These are phyloP conservation scores for Clonostachys byssicola DNA, from an alignment of 2,329 filamentous ascomycete genomes.

Conservation along the genomic window DNA sequence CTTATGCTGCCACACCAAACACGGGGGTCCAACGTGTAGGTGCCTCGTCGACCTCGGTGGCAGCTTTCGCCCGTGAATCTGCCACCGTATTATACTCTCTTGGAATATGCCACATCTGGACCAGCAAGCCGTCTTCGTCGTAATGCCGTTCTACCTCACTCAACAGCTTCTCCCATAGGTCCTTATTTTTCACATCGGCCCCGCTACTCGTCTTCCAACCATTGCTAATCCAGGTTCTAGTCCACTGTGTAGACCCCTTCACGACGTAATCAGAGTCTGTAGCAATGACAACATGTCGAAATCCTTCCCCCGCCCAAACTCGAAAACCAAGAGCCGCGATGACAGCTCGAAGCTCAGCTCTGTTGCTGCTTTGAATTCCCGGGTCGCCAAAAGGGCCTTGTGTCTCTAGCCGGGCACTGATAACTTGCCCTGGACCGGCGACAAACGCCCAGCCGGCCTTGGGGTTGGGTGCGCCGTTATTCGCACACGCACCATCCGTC, in stretches of 20 bases:
- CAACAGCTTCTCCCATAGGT: conserved; percentile 47
- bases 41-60: conserved; percentile 6
- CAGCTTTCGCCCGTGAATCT: conserved; percentile 28
- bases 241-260: conserved; percentile 37
- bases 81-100: conserved; percentile 34
- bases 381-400: conserved; percentile 33
- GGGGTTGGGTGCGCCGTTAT: conserved; percentile 30
- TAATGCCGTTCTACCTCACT: conserved; percentile 17
- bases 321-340: conserved; percentile 41
- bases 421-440: conserved; percentile 11
- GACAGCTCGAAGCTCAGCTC: conserved; percentile 51
- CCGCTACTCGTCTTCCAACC: conserved; percentile 32
- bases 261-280: conserved; percentile 49
- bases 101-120: conserved; percentile 43
- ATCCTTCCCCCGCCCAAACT: conserved; percentile 35
- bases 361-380: conserved; percentile 38
- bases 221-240: conserved; percentile 33
- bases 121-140: conserved; percentile 16
- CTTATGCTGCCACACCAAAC: neutral
- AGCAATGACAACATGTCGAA: conserved; percentile 39
- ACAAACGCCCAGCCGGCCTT: conserved; percentile 34
- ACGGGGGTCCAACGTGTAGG: neutral
- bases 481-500: conserved; percentile 39
- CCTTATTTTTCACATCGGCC: conserved; percentile 39
- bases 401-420: conserved; percentile 31